phyloP scores from a whole-genome alignment of 805 yeast species.

The Pichia manshurica region DNA sequence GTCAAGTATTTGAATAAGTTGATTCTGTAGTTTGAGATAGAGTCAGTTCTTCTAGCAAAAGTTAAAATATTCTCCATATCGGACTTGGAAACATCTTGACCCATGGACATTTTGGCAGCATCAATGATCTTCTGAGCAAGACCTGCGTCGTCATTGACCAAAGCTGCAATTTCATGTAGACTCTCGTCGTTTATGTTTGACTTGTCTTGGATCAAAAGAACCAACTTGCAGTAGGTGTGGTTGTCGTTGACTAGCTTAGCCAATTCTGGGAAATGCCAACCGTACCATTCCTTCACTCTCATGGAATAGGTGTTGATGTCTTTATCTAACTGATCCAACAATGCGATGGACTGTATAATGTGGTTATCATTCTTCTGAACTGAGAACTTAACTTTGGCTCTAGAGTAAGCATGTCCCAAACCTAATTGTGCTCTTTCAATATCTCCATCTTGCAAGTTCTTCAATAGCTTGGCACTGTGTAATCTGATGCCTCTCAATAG shows the following conservation, averaged over 20 bases:
- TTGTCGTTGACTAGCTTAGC: constrained; percentile 88
- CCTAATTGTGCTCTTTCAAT: constrained; percentile 97
- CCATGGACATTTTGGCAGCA: constrained; percentile 97
- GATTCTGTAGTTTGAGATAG: constrained; percentile 84
- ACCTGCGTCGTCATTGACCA: constrained; percentile 88
- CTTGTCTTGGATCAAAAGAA: constrained; percentile 81
- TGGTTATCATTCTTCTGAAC: constrained; percentile 99
- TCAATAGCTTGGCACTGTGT: constrained; percentile 82
- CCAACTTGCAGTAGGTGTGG: constrained; percentile 77
- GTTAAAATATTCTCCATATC: constrained; percentile 89
- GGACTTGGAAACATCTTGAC: constrained; percentile 92
- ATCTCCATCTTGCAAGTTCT: constrained; percentile 91
- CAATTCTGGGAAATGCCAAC: constrained; percentile 98
- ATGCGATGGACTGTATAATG: constrained; percentile 97
- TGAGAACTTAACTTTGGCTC: constrained; percentile 98
- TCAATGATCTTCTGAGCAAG: constrained; percentile 87
- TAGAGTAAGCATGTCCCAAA: constrained; percentile 97
- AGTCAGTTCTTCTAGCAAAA: constrained; percentile 90
- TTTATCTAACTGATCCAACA: constrained; percentile 95
- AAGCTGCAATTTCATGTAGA: constrained; percentile 85
- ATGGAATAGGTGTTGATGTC: constrained; percentile 95
- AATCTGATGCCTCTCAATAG: constrained; percentile 90
- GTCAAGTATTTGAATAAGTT: constrained; percentile 78
- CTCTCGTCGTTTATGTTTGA: constrained; percentile 72
- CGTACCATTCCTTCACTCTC: constrained; percentile 98